Base-by-base conservation (phyloP, 768 basidiomycete species). In the Chalciporus sphaerocephalus region DNA sequence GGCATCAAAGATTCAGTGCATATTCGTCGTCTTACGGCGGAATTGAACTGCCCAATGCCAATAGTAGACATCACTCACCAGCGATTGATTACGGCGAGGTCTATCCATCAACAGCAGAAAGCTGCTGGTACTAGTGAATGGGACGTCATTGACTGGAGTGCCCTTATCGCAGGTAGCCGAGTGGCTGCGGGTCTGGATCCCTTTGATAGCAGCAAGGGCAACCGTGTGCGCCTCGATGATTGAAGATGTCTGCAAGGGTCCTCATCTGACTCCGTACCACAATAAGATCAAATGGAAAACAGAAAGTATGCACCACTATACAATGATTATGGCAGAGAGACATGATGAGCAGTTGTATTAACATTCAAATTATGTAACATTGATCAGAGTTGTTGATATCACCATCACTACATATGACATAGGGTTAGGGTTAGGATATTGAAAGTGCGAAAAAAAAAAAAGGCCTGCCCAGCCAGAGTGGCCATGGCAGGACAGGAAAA, bases 1-100 rank as follows among this genome's bases (percentile, higher is more conserved):
- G 92, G 90, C 15, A 81, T 95, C 57, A 92, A 92, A 58, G 92
- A 93, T 58, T 85, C 88, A 0, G 66, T 76, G 75, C 85, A 86
- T 60, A 81, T 92, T 42, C 83, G 85, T 44, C 76, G 74, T 39
- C 72, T 93, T 9, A 79, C 82, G 1, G 73, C 80, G 7, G 78
- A 83, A 46, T 69, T 77, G 47, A 78, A 85, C 52, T 72, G 78
- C 10, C 85, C 86, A 0, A 83, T 87, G 83, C 87, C 87, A 7
- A 68, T 70, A 15, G 69, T 86, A 50, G 87, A 88, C 52, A 70
- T 74, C 42, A 87, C 88, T 5, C 81, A 87, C 57, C 83, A 85
- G 54, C 85, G 89, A 55, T 72, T 94, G 58, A 69, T 94, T 50
- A 84, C 87, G 5, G 83, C 90, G 6, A 76, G 87, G 25, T 85